A percentile compares a stretch with the other conserved stretches of the same genome.
Conservation (phyloP, 495 filamentous ascomycete species). For the Ramalina intermedia region DNA sequence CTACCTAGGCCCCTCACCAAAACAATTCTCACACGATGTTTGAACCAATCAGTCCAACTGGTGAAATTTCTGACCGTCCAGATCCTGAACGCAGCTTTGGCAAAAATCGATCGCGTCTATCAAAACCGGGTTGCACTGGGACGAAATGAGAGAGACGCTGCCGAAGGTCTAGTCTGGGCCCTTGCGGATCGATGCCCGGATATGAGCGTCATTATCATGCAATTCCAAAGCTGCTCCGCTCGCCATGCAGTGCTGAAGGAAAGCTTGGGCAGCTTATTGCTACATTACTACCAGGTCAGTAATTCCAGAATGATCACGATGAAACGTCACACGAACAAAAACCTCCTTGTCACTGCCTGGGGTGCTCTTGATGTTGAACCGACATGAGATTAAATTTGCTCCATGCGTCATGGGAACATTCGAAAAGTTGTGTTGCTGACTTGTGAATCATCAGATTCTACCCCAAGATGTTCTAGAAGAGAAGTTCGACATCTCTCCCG, state of each 20-base stretch:
- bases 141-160: constrained; percentile 39
- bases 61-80: constrained; percentile 72
- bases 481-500: constrained; percentile 68
- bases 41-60: constrained; percentile 59
- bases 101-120: constrained; percentile 54
- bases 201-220: constrained; percentile 58
- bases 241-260: constrained; percentile 65
- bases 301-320: no score
- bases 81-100: constrained; percentile 59
- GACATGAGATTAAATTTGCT: no score
- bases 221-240: constrained; percentile 49
- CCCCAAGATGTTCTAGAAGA: constrained; percentile 69
- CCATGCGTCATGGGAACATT: no score
- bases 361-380: no score
- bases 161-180: constrained; percentile 27
- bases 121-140: constrained; percentile 21
- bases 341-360: no score
- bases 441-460: constrained; percentile 26
- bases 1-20: constrained; percentile 71
- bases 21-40: constrained; percentile 58
- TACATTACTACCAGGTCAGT: constrained; percentile 53
- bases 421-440: no score
- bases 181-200: constrained; percentile 61
- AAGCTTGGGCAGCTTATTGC: constrained; percentile 56
- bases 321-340: no score